Base-by-base conservation (phyloP, 2,329 filamentous ascomycete species). In the Byssoonygena ceratinophila region DNA sequence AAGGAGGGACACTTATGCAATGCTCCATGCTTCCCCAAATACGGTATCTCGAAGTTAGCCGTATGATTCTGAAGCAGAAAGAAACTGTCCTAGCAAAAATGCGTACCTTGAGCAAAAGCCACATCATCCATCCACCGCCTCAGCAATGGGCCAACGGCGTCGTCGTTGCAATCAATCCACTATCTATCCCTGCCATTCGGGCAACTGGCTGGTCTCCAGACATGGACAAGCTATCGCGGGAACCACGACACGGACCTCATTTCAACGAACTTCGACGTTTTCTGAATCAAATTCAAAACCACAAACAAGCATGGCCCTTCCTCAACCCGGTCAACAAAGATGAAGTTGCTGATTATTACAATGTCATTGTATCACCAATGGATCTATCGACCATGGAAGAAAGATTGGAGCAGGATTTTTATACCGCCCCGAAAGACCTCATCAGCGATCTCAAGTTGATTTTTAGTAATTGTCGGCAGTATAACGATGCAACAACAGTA, bases 1-100 rank as follows among this genome's bases (percentile, higher is more conserved):
- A 94, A 68, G 88, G 88, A 53, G 88, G 88, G 46, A 94, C 88
- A 0, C 90, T 94, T 53, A 94, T 94, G 88, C 88, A 94, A 70
- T 94, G 88, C 64, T 84, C 83, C 53, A 94, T 94, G 88, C 77
- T 94, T 23, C 87, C 87, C 6, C 82, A 83, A 54, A 84, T 94
- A 50, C 82, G 87, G 46, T 94, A 94, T 68, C 81, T 94, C 4
- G 87, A 94, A 66, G 79, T 81, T 64, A 84, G 85, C 8, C 82
- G 87, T 57, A 89, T 94, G 84, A 76, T 94, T 1, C 78, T 91
- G 27, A 94, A 94, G 73, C 88, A 94, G 65, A 92, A 92, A 67
- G 88, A 91, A 65, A 83, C 81, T 57, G 85, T 92, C 4, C 82
- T 85, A 59, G 87, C 86, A 57, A 94, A 94, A 72, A 91, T 94